phyloP scores from a whole-genome alignment of 352 stramenopile species.

The Phytopythium kandeliae region DNA sequence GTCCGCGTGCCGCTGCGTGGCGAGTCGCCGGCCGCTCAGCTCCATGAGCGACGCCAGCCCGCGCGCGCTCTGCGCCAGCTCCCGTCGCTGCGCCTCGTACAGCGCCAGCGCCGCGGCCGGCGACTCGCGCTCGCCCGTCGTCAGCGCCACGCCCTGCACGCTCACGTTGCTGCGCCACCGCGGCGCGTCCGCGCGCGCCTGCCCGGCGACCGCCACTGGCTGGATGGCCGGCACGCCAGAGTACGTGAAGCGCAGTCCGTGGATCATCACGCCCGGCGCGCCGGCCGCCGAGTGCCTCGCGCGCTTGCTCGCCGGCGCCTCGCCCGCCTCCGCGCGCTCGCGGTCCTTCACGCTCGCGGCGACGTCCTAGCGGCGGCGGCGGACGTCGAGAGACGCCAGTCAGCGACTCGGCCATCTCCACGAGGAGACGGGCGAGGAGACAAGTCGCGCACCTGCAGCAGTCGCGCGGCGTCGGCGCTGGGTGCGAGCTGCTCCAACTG shows the following conservation, averaged over 20 bases:
- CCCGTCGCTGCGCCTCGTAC: slow-evolving; percentile 35
- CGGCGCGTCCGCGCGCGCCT: slow-evolving; percentile 3
- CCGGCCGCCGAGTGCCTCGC: slow-evolving; percentile 6
- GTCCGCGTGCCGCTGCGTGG: slow-evolving; percentile 23
- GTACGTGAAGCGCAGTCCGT: slow-evolving; percentile 22
- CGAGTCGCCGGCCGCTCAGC: slow-evolving; percentile 12
- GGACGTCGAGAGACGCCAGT: not conserved
- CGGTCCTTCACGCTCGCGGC: slow-evolving; percentile 1
- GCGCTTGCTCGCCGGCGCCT: slow-evolving; percentile 7
- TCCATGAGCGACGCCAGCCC: slow-evolving; percentile 24
- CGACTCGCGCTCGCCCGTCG: slow-evolving; percentile 28
- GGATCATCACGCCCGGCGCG: slow-evolving; percentile 13
- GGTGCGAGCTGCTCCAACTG: slow-evolving; percentile 27
- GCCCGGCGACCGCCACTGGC: not conserved
- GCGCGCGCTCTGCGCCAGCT: slow-evolving; percentile 15
- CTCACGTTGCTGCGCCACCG: slow-evolving; percentile 52
- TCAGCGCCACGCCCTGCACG: slow-evolving; percentile 29
- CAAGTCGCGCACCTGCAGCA: slow-evolving; percentile 1
- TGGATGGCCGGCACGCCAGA: slow-evolving; percentile 40
- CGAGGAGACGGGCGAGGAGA: too few relatives aligned
- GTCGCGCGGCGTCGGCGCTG: slow-evolving; percentile 9
- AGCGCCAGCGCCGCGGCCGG: slow-evolving; percentile 30
- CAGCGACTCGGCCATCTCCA: too few relatives aligned
- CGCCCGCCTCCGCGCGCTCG: not conserved
- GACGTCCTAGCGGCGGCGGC: not conserved